Evolutionary conservation across 2,329 filamentous ascomycete genomes (phyloP), one percentile per base, ranked within the genome.

Genomic region (Aspergillus sp.): DNA sequence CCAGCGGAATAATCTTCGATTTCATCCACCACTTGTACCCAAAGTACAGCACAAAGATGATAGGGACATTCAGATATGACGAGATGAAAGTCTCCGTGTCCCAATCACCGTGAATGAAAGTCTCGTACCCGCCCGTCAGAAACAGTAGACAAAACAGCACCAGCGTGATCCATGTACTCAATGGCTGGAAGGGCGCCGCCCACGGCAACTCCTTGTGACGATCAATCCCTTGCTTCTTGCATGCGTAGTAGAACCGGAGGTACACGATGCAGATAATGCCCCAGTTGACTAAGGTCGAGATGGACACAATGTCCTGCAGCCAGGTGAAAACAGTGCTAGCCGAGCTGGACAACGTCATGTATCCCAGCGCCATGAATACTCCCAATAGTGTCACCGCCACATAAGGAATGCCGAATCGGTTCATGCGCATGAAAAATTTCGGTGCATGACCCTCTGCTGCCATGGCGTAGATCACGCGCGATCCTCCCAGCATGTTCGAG

Each of bases 61-160:
- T 79, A 0, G 84, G 84, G 25, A 88, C 81, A n/a, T 85, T 85
- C 23, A 87, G 77, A 66, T 88, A 88, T 0, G 82, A 79, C 0
- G 84, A 84, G 58, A 81, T 76, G 0, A 85, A 84, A 67, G 87
- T 87, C 70, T 91, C 90, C 7, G 89, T 83, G 36, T 21, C 59
- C 69, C 69, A 72, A 15, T 65, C 55, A 0, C 65, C 64, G 5
- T 67, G 60, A 32, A 71, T 65, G 23, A 72, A 72, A 0, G 66
- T 69, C 10, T 86, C 81, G 72, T 90, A 91, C 0, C 88, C 89
- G 63, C 89, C 89, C 56, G 89, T 87, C 4, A 91, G 74, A 9
- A 84, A 87, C 2, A 91, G 76, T n/a, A 91, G 70, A 3, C 74
- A 67, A 39, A 90, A 82, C 19, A 87, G 66, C 17, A 82, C 67